Conservation (phyloP, 352 stramenopile species). For the Globisporangium orthogonon region DNA sequence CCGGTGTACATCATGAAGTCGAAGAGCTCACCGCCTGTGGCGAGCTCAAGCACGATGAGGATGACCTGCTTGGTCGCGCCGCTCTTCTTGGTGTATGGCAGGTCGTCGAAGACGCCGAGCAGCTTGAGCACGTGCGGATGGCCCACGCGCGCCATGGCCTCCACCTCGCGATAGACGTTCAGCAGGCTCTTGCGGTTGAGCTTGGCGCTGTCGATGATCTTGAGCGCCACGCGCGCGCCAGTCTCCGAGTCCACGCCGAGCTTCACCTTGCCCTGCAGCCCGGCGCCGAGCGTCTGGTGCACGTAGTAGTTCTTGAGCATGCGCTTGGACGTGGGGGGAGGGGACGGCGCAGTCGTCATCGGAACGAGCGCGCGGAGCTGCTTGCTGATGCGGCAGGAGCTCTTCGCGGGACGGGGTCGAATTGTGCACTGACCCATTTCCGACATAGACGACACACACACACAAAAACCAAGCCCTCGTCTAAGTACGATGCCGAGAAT, state of each 20-base stretch:
- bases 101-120: slow-evolving; percentile 65
- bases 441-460: neutral
- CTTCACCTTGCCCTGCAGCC: slow-evolving; percentile 86
- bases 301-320: slow-evolving; percentile 77
- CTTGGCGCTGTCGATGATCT: slow-evolving; percentile 85
- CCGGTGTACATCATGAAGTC: slow-evolving; percentile 94
- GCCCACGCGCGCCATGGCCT: slow-evolving; percentile 82
- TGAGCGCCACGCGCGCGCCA: slow-evolving; percentile 82
- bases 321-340: slow-evolving; percentile 10
- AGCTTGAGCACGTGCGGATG: slow-evolving; percentile 82
- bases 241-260: slow-evolving; percentile 76
- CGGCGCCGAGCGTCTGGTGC: slow-evolving; percentile 72
- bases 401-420: slow-evolving; percentile 6
- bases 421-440: slow-evolving; percentile 3
- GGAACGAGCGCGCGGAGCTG: neutral
- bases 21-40: slow-evolving; percentile 83
- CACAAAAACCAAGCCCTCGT: too few relatives aligned
- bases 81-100: slow-evolving; percentile 71
- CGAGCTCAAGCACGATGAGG: slow-evolving; percentile 87
- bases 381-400: neutral
- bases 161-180: slow-evolving; percentile 87
- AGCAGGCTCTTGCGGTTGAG: slow-evolving; percentile 77
- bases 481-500: too few relatives aligned
- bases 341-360: neutral
- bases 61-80: slow-evolving; percentile 72